These are phyloP conservation scores for Trypanosoma platydactyli DNA, from an alignment of 208 protist species.

Conservation along the genomic window DNA sequence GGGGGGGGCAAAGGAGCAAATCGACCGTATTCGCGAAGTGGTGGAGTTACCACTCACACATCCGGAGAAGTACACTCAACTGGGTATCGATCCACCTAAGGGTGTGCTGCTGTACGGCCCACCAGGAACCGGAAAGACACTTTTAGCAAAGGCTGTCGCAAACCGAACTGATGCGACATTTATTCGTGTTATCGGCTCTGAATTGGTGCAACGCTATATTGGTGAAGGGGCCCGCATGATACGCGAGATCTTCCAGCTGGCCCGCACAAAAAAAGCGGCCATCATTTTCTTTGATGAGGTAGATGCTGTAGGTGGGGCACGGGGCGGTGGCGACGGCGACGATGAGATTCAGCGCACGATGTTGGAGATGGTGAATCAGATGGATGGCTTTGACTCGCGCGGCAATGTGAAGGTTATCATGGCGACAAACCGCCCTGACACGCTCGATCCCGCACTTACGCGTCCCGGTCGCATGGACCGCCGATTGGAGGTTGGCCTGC, in stretches of 20 bases:
- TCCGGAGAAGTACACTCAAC: constrained; percentile 98
- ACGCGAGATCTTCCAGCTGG: constrained; percentile 99
- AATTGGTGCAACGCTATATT: constrained; percentile 99
- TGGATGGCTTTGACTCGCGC: constrained; percentile 99
- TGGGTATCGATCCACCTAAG: constrained; percentile 99
- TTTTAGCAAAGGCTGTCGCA: constrained; percentile 99
- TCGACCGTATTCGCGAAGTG: constrained; percentile 99
- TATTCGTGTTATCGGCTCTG: constrained; percentile 99
- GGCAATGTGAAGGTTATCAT: constrained; percentile 99
- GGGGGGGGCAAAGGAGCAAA: constrained; percentile 99
- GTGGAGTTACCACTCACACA: constrained; percentile 99
- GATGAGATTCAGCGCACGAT: constrained; percentile 99
- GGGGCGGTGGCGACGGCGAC: constrained; percentile 93
- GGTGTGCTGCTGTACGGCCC: constrained; percentile 99
- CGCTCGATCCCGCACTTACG: constrained; percentile 99
- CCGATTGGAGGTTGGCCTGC: constrained; percentile 99
- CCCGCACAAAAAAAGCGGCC: constrained; percentile 98
- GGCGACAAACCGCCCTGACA: constrained; percentile 99
- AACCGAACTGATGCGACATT: constrained; percentile 99
- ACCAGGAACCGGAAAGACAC: constrained; percentile 99
- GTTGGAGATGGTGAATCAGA: constrained; percentile 99
- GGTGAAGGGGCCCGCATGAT: constrained; percentile 99
- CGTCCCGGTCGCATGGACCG: constrained; percentile 99
- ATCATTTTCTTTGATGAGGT: constrained; percentile 99
- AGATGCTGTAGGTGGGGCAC: constrained; percentile 98